phyloP scores from a whole-genome alignment of 495 filamentous ascomycete species.

The Annulohypoxylon stygium region DNA sequence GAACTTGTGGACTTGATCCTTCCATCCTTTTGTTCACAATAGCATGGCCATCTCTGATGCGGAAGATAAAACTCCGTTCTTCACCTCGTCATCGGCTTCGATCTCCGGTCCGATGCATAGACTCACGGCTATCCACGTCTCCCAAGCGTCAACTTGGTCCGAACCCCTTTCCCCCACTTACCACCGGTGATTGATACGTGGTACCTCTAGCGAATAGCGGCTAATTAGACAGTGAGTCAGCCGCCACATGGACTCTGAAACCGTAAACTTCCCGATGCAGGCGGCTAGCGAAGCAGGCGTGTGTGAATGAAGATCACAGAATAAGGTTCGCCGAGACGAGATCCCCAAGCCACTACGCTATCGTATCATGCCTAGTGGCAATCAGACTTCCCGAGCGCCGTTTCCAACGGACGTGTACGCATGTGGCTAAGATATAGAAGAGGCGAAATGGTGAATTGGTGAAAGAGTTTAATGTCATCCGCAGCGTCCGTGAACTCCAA shows the following conservation, averaged over 20 bases:
- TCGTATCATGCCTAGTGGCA: neutral
- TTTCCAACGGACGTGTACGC: neutral
- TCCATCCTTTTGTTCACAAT: neutral
- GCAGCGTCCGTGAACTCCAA: neutral
- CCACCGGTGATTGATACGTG: conserved; percentile 15
- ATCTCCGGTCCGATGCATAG: conserved; percentile 18
- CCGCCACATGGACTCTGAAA: conserved; percentile 18
- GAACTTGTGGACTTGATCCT: neutral
- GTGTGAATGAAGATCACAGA: neutral
- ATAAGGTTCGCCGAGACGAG: neutral
- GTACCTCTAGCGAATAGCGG: neutral
- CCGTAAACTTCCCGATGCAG: neutral
- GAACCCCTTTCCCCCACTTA: conserved; percentile 1
- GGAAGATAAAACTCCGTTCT: conserved; percentile 1
- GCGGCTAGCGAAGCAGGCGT: neutral
- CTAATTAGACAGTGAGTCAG: conserved; percentile 25
- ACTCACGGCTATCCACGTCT: conserved; percentile 18
- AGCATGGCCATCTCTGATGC: neutral
- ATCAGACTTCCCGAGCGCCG: neutral
- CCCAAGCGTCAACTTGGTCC: neutral
- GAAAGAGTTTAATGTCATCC: neutral
- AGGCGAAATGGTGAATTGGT: neutral
- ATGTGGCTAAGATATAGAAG: neutral
- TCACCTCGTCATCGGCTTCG: neutral
- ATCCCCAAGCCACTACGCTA: neutral